Evolutionary conservation across 2,329 filamentous ascomycete genomes (phyloP), one percentile per base, ranked within the genome.

Genomic region (Penicillium sp.): DNA sequence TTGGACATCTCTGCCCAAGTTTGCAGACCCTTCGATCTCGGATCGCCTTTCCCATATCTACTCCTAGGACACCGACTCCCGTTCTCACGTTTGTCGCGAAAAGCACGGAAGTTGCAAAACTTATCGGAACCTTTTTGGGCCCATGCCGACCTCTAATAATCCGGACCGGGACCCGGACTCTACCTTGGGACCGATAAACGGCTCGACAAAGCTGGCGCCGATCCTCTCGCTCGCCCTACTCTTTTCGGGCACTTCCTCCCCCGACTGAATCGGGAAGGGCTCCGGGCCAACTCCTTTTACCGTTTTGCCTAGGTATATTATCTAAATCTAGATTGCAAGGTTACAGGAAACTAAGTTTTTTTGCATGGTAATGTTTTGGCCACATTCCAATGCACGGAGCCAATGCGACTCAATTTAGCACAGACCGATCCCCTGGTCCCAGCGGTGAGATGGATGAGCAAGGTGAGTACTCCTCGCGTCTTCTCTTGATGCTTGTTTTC

Each of bases 141-240:
- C 16, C 9, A 13, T 38, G 18, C 35, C 35, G 35, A 38, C 33
- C n/a, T 36, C 20, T 22, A 22, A 25, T 27, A 35, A 22, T 45
- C 35, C n/a, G n/a, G n/a, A n/a, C 40, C 41, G 47, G 44, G 41
- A 18, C 31, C 44, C 33, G 33, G 46, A 51, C 22, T 47, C 48
- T 45, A 31, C 27, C 46, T 52, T 50, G 44, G 46, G 18, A 20
- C 51, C 56, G 56, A 59, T 51, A 48, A 58, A 52, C 47, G 42
- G 50, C 60, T 56, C 36, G 42, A 48, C 52, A 48, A 53, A 45
- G 31, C 51, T 57, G 13, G 18, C 33, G 51, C 38, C 48, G 51
- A 56, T 58, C 54, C 20, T 39, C 20, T 43, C 24, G 33, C 53
- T 51, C 18, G 38, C 48, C 40, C 42, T 38, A 38, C 44, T 41